Evolutionary conservation across 2,329 filamentous ascomycete species (phyloP).

Genomic region (Calonectria pteridis): DNA sequence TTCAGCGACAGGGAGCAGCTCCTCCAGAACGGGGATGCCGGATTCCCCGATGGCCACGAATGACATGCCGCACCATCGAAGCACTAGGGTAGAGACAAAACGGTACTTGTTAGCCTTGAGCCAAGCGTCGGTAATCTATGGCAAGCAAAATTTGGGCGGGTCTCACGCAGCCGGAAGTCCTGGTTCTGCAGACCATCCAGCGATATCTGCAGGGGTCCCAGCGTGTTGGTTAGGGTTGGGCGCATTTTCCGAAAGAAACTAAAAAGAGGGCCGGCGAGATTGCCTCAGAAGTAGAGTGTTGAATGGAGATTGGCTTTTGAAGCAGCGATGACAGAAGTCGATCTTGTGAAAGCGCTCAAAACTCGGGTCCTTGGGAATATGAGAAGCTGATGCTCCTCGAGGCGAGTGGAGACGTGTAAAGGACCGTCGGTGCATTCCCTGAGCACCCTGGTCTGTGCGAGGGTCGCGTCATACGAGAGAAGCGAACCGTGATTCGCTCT

Average conservation of each 20-base stretch:
- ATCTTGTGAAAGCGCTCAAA: background rate
- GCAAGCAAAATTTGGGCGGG: background rate
- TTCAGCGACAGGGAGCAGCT: constrained; percentile 4
- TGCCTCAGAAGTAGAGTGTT: too few species aligned
- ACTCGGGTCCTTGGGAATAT: background rate
- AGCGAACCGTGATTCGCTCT: background rate
- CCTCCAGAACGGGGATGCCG: background rate
- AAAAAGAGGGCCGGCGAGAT: background rate
- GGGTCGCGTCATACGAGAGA: background rate
- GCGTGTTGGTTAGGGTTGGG: background rate
- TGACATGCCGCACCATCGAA: constrained; percentile 2
- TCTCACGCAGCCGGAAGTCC: constrained; percentile 8
- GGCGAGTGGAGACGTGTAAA: background rate
- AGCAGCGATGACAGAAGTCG: background rate
- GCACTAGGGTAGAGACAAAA: background rate
- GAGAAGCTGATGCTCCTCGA: background rate
- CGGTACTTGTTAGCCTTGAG: background rate
- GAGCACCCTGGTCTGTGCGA: background rate
- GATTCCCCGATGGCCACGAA: constrained; percentile 1
- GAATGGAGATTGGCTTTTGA: background rate
- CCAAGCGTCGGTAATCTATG: background rate
- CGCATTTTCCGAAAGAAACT: background rate
- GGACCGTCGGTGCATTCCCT: background rate
- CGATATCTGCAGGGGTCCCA: constrained; percentile 1
- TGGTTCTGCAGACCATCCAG: constrained; percentile 6